Evolutionary conservation across 805 yeast species (phyloP).

Genomic region (Sugiyamaella floridensis): DNA sequence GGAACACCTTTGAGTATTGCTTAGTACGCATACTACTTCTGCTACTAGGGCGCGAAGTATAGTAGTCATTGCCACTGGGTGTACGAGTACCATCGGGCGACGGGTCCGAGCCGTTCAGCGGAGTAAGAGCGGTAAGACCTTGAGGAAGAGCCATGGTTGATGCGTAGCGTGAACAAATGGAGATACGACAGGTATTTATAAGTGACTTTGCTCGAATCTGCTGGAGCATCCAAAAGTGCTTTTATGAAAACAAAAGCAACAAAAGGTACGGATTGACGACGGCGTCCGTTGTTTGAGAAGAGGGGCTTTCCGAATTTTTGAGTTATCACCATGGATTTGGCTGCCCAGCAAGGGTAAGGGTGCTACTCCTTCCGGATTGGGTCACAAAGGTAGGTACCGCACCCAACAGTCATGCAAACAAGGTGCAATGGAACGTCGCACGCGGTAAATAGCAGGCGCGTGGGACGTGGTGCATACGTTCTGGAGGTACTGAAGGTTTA

Average conservation of each 20-base stretch:
- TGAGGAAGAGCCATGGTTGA: conserved; percentile 1
- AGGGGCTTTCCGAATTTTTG: neutral
- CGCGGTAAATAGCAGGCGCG: too few relatives aligned
- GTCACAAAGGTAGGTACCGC: neutral
- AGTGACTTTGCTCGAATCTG: neutral
- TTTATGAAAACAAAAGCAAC: neutral
- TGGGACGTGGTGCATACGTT: too few relatives aligned
- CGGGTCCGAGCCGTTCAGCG: neutral
- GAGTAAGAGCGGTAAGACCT: conserved; percentile 1
- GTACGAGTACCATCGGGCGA: neutral
- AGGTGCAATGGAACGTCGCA: too few relatives aligned
- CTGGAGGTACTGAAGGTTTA: too few relatives aligned
- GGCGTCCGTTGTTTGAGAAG: neutral
- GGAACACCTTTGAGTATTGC: conserved; percentile 32
- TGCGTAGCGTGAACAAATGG: neutral
- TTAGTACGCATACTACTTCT: neutral
- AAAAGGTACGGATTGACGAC: neutral
- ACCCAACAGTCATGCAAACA: too few relatives aligned
- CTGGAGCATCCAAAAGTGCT: neutral
- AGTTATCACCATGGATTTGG: neutral
- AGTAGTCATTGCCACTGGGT: conserved; percentile 3
- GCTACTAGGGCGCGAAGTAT: conserved; percentile 8
- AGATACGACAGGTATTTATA: neutral
- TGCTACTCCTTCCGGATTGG: neutral
- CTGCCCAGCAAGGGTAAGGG: neutral